Conservation (phyloP, 257 asterid species). For the Paulownia fortunei region DNA sequence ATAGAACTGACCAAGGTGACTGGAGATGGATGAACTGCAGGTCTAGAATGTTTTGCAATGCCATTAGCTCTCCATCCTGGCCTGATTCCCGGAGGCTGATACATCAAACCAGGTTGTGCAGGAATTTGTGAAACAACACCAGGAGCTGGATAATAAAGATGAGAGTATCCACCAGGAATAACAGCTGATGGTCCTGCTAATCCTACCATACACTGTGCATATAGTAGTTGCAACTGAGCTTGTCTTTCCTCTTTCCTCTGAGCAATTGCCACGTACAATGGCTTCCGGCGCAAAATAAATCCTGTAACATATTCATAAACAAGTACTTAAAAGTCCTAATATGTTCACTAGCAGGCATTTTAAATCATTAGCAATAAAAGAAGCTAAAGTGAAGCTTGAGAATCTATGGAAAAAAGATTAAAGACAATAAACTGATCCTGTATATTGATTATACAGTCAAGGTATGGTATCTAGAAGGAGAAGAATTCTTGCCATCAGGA, state of each 20-base stretch:
- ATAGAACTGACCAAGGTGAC: conserved; percentile 61
- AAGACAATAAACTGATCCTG: not conserved
- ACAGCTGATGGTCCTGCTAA: conserved; percentile 59
- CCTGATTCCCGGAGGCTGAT: conserved; percentile 63
- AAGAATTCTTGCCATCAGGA: not conserved
- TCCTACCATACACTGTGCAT: conserved; percentile 66
- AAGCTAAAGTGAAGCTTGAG: conserved; percentile 8
- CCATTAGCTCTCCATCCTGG: conserved; percentile 76
- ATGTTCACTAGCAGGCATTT: not conserved
- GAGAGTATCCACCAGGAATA: conserved; percentile 68
- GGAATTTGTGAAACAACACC: conserved; percentile 59
- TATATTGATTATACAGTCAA: not conserved
- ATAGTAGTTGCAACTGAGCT: conserved; percentile 62
- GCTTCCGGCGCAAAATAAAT: conserved; percentile 68
- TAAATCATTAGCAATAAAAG: not conserved
- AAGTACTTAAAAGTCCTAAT: not conserved
- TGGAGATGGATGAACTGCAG: conserved; percentile 58
- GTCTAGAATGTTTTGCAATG: conserved; percentile 51
- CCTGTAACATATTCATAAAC: conserved; percentile 51
- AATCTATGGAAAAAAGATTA: not conserved
- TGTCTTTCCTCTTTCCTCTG: conserved; percentile 89
- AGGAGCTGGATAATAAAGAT: conserved; percentile 60
- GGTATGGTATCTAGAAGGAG: not conserved
- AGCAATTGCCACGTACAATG: conserved; percentile 79
- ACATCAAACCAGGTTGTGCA: conserved; percentile 58